Evolutionary conservation across 257 asterid species (phyloP), one percentile per base, ranked within the genome.

Genomic region (Linderniella brevidens): DNA sequence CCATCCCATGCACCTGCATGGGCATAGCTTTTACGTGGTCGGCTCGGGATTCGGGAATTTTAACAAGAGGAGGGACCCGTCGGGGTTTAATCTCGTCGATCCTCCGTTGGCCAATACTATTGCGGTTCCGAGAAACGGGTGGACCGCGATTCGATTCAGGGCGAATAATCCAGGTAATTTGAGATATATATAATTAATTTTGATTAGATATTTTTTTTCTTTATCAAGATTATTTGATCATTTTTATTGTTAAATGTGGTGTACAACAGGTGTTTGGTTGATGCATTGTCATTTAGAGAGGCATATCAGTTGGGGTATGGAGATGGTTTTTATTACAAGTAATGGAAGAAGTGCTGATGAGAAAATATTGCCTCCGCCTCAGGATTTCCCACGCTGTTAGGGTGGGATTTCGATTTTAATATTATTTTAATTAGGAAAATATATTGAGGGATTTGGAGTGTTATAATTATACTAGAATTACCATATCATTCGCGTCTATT

Each of bases 1-100:
- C 47, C 81, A 74, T 42, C 81, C 81, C 0, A 66, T 74, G 60
- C 81, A 74, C 58, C 54, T 74, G 39, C 81, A 74, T 56, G 78
- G 81, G 20, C 54, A 69, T 4, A 74, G 66, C 42, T 74, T 74
- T 37, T 74, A 69, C 13, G 75, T 67, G 12, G 72, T 74, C 9
- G 78, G 82, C 0, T 50, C 45, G 60, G 78, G 70, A 1, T 13
- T 70, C 6, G 78, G 82, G 7, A 74, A 70, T 42, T 74, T 69
- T 15, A 40, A 74, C 35, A 44, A 13, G 10, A 6, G 13, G 0
- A 74, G 16, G 14, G 76, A 73, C 13, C 74, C 77, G 5, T 18
- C 75, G 70, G 9, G 56, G 67, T 11, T 8, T 41, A 70, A 66
- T 37, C 68, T 70, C 0, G 66, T 63, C 0, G 77, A 66, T 40